Conservation (phyloP, 2,329 filamentous ascomycete species). For the Phyllosticta ampelicida region DNA sequence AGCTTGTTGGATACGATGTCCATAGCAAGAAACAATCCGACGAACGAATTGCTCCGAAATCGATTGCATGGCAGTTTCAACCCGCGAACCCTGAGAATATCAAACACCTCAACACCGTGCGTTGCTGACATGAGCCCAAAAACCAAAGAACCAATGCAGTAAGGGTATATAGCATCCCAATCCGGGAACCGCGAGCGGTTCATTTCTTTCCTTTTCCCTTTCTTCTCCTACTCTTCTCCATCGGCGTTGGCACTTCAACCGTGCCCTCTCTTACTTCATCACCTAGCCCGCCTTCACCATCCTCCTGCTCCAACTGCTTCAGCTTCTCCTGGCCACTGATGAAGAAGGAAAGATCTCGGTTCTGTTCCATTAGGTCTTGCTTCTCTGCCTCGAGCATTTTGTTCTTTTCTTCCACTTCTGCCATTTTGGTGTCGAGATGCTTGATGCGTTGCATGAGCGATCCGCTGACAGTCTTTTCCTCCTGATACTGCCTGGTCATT, state of each 20-base stretch:
- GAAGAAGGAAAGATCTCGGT: slow-evolving; percentile 77
- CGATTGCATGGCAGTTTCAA: too few relatives aligned
- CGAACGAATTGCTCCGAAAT: too few relatives aligned
- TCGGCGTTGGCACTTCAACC: slow-evolving; percentile 21
- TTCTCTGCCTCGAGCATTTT: slow-evolving; percentile 42
- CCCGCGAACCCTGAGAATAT: too few relatives aligned
- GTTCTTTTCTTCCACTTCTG: slow-evolving; percentile 41
- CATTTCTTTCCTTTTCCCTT: slow-evolving; percentile 14
- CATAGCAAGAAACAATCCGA: too few relatives aligned
- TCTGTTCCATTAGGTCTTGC: slow-evolving; percentile 70
- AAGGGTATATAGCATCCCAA: background rate
- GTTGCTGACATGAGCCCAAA: too few relatives aligned
- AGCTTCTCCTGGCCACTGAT: slow-evolving; percentile 76
- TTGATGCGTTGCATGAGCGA: slow-evolving; percentile 74
- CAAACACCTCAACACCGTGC: too few relatives aligned
- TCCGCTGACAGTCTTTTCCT: slow-evolving; percentile 77
- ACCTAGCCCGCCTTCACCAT: slow-evolving; percentile 55
- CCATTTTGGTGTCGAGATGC: slow-evolving; percentile 50
- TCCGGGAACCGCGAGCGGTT: background rate
- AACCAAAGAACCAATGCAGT: background rate
- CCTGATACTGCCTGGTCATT: slow-evolving; percentile 64
- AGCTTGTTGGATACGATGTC: background rate
- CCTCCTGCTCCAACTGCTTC: slow-evolving; percentile 54
- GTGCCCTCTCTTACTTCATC: slow-evolving; percentile 25
- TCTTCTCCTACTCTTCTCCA: slow-evolving; percentile 22